Evolutionary conservation across 805 yeast species (phyloP), one percentile per base, ranked within the genome.

Genomic region (Yamadazyma sp.): DNA sequence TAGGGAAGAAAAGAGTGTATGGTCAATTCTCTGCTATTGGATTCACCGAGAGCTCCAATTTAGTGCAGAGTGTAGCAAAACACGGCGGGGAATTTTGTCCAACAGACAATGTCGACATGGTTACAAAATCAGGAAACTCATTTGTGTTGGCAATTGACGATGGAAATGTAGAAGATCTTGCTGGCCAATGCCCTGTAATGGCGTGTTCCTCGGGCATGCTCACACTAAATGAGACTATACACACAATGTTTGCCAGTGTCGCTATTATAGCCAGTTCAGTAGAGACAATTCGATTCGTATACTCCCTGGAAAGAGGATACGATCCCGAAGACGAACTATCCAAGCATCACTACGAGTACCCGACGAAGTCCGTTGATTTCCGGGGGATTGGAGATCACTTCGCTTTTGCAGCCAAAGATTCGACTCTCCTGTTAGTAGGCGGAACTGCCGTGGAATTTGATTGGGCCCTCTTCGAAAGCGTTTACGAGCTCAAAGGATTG

Each of bases 331-430:
- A 37, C 17, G 42, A 16, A 22, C 19, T 30, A 16, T 41, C 42
- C 2, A 29, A 30, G 19, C 32, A 34, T 15, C 32, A 32, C 14
- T 30, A 29, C 17, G 37, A 41, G 11, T 37, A 21, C 17, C 42
- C 45, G 9, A 41, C 37, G 22, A 41, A 41, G 19, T 37, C 27
- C 13, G 33, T 34, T 2, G 45, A 37, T 17, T 41, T 22, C 27
- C 33, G 39, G 24, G 45, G 41, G 15, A 16, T 31, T 12, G 36
- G 32, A 17, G 15, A 15, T 12, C 5, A 29, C 22, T 37, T 32
- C 13, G 17, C 25, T 12, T 37, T 25, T 22, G 29, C 40, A 9
- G 7, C 28, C 10, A 18, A 32, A 8, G 12, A 4, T 15, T 22
- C 16, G 13, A 12, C 28, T 10, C 24, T 21, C 18, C 28, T 28